phyloP scores from a whole-genome alignment of 129 eudicot species.

The Centaurea solstitialis region DNA sequence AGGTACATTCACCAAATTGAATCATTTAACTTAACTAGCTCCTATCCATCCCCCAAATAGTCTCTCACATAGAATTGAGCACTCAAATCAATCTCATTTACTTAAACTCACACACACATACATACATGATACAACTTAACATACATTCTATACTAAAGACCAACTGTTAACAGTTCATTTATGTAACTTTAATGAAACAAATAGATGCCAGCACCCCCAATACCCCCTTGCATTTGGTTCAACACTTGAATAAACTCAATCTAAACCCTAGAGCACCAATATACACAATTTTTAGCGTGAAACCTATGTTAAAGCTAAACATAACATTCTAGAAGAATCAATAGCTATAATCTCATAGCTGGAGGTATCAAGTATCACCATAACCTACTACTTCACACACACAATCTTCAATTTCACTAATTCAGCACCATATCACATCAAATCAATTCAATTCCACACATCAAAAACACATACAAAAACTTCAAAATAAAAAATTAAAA shows the following conservation, averaged over 20 bases:
- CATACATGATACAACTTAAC: neutral
- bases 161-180: neutral
- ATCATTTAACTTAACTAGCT: too few species aligned
- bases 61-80: neutral
- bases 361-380: neutral
- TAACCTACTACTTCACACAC: neutral
- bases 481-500: neutral
- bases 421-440: neutral
- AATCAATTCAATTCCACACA: conserved; percentile 17
- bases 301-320: conserved; percentile 18
- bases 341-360: neutral
- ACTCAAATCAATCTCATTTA: neutral
- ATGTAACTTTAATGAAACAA: neutral
- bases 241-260: neutral
- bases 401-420: neutral
- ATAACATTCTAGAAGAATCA: neutral
- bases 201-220: neutral
- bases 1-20: neutral
- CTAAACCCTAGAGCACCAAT: neutral
- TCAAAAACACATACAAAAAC: neutral
- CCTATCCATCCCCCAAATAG: neutral
- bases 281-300: neutral
- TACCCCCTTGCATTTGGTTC: neutral
- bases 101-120: neutral
- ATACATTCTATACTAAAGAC: conserved; percentile 5